phyloP scores from a whole-genome alignment of 179 eudicot genomes.

The Drosera spatulata region DNA sequence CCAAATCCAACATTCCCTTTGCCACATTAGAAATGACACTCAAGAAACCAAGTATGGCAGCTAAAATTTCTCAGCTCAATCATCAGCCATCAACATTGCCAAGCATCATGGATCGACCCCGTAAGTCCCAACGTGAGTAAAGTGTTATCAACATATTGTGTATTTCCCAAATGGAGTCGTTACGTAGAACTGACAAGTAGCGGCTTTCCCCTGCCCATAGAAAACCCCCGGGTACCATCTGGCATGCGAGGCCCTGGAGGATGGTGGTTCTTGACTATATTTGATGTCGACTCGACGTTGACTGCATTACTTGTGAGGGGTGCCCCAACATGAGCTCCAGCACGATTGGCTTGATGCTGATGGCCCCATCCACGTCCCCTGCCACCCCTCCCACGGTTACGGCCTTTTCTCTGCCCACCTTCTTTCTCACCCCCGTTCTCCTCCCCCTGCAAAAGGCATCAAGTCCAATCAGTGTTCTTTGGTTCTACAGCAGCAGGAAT shows the following conservation, averaged over 20 bases:
- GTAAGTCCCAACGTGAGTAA: too few relatives aligned
- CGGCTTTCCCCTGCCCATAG: conserved; percentile 44
- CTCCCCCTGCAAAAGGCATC: conserved; percentile 37
- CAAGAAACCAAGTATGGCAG: too few relatives aligned
- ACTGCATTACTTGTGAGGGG: conserved; percentile 9
- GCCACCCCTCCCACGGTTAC: conserved; percentile 23
- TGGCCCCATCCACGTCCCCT: conserved; percentile 40
- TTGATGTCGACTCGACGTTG: conserved; percentile 17
- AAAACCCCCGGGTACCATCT: conserved; percentile 41
- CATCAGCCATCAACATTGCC: too few relatives aligned
- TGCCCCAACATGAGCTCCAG: conserved; percentile 12
- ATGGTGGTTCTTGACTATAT: conserved; percentile 19
- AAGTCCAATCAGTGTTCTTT: not conserved
- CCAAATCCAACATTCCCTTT: too few relatives aligned
- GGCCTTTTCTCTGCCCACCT: conserved; percentile 39
- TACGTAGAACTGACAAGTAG: conserved; percentile 17
- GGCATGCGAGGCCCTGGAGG: conserved; percentile 54
- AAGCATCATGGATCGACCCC: too few relatives aligned
- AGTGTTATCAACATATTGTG: too few relatives aligned
- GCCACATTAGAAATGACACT: too few relatives aligned
- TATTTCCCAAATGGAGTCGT: not conserved
- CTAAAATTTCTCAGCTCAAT: too few relatives aligned
- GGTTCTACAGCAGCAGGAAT: too few relatives aligned
- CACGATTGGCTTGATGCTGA: conserved; percentile 12
- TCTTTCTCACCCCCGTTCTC: conserved; percentile 45